These are phyloP conservation scores for Solanum pennellii DNA, from an alignment of 257 asterid genomes.

Conservation along the genomic window DNA sequence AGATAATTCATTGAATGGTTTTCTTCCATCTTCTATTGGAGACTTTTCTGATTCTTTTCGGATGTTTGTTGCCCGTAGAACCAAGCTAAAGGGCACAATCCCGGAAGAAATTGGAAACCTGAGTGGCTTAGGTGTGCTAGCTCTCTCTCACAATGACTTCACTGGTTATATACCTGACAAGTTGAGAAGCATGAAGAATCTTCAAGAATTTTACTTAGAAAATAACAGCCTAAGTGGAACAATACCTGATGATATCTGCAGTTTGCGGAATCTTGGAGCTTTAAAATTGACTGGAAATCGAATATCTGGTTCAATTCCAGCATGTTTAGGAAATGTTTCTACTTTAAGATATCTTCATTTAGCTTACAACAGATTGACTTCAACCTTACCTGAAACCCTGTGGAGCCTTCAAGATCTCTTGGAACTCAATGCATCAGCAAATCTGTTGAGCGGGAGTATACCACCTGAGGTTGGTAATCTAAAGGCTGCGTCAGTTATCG, in stretches of 20 bases:
- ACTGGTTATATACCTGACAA: background rate
- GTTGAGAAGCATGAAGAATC: background rate
- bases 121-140: background rate
- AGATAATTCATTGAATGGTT: background rate
- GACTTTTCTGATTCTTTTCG: background rate
- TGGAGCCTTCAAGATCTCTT: background rate
- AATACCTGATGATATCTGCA: background rate
- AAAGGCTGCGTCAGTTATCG: background rate
- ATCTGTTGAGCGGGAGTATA: background rate
- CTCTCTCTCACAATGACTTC: background rate
- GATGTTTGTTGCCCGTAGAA: background rate
- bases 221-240: background rate
- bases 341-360: background rate
- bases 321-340: background rate
- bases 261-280: background rate
- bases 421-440: background rate
- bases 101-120: background rate
- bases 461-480: background rate
- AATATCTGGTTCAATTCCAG: slow-evolving; percentile 1
- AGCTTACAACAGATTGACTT: background rate
- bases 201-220: background rate
- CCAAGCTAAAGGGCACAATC: background rate
- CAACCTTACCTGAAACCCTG: background rate
- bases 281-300: background rate
- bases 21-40: background rate